Evolutionary conservation across 2,329 filamentous ascomycete genomes (phyloP), one percentile per base, ranked within the genome.

Genomic region (Furcasterigmium furcatum): DNA sequence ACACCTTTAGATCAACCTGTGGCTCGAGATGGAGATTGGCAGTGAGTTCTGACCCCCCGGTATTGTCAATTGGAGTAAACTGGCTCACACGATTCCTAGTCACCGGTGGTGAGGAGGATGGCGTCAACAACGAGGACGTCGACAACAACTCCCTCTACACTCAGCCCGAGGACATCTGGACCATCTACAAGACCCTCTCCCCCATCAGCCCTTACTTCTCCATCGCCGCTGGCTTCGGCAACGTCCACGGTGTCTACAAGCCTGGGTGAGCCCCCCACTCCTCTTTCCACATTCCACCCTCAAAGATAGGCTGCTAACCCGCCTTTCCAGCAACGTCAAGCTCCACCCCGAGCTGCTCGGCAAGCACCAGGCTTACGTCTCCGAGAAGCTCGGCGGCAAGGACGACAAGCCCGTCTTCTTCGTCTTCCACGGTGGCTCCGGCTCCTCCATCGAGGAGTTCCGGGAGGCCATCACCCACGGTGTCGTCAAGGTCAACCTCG

Each of bases 171-270:
- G 92, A 96, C 63, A 95, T 96, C 70, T 86, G 88, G 73, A 79
- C 85, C 64, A 95, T 96, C 76, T 88, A 92, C 80, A 84, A 91
- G 71, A 83, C 87, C 46, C 84, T 99, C 57, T 78, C 81, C 54
- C 76, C 87, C 58, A 91, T 97, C 77, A 92, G 87, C 57, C 87
- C 89, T 57, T 95, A 95, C 82, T 99, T 97, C 82, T 95, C 89
- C 66, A 96, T 97, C 62, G 92, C 92, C 57, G 94, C 94, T 63
- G 94, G 91, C 58, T 99, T 99, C 77, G 94, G 94, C 59, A 99
- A 99, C 72, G 94, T 97, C 50, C 94, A 99, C 79, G 94, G 94
- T 71, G 92, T 99, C 62, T 97, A 97, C 85, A 95, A 96, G 82
- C 91, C 91, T 48, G 88, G 91, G 47, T 49, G 43, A 42, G 47